Evolutionary conservation across 768 basidiomycete species (phyloP), one percentile per base, ranked within the genome.

Genomic region (Collybiopsis luxurians): DNA sequence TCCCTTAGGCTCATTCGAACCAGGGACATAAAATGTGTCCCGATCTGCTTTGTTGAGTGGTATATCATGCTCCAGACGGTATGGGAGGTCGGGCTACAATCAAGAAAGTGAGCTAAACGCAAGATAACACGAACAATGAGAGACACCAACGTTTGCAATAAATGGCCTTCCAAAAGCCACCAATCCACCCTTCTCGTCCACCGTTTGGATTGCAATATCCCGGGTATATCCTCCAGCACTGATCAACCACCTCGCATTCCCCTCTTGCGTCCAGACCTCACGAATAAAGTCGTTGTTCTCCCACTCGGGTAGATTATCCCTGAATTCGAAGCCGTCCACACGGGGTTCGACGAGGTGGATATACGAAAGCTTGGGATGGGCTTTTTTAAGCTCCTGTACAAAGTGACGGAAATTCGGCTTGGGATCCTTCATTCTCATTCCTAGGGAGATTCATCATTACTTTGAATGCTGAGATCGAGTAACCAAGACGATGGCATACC

Each of bases 381-480:
- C 69, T 40, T 65, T 58, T 15, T 61, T 64, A 30, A 83, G 52
- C 47, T 73, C 55, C 17, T 63, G 44, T 11, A 76, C 72, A 34
- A 83, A 61, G 65, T 81, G 73, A 0, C 63, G 54, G 69, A 79
- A 84, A 5, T 72, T 74, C 3, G 80, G 78, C 24, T 69, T 66
- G 1, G 79, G 80, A 52, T 82, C 75, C 6, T 61, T 54, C 75
- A 79, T 78, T 17, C 69, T 61, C 76, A 80, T 76, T 27, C 65
- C 72, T 71, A 67, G 27, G 36, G 47, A 10, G 43, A 43, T 34
- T 39, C 10, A 40, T 43, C n/a, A 26, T n/a, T 42, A 40, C 42
- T 53, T 68, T 23, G 26, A 69, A n/a, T n/a, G n/a, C n/a, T n/a
- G n/a, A n/a, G n/a, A n/a, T n/a, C n/a, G n/a, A 46, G 48, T 28